These are phyloP conservation scores for Larix kaempferi DNA, from an alignment of 75 land plant species.

Conservation along the genomic window DNA sequence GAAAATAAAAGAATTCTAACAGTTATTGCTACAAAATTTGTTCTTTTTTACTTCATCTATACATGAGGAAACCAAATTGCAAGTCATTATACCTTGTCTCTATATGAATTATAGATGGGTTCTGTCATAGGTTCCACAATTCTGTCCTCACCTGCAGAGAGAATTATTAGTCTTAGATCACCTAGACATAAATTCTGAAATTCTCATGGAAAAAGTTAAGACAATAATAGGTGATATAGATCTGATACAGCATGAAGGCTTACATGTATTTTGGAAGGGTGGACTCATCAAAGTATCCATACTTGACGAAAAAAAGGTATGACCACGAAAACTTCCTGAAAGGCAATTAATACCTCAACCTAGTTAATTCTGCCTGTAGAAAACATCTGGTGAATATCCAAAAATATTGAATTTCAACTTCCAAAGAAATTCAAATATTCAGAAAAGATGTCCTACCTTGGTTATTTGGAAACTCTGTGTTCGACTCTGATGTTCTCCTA, in stretches of 20 bases:
- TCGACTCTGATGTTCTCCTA: neutral
- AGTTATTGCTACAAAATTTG: neutral
- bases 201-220: neutral
- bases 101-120: conserved; percentile 1
- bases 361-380: neutral
- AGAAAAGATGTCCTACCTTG: conserved; percentile 1
- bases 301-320: neutral
- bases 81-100: conserved; percentile 6
- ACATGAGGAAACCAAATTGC: neutral
- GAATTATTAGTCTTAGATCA: neutral
- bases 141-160: conserved; percentile 8
- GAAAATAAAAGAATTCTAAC: neutral
- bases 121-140: conserved; percentile 1
- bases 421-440: neutral
- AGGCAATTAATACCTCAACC: neutral
- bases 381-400: neutral
- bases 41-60: neutral
- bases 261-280: conserved; percentile 3
- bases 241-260: neutral
- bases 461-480: neutral
- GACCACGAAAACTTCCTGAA: conserved; percentile 1
- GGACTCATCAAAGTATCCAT: neutral
- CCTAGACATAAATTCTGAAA: neutral
- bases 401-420: neutral
- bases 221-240: neutral